These are phyloP conservation scores for Colletotrichum sp. DNA, from an alignment of 2,329 filamentous ascomycete species.

Conservation along the genomic window DNA sequence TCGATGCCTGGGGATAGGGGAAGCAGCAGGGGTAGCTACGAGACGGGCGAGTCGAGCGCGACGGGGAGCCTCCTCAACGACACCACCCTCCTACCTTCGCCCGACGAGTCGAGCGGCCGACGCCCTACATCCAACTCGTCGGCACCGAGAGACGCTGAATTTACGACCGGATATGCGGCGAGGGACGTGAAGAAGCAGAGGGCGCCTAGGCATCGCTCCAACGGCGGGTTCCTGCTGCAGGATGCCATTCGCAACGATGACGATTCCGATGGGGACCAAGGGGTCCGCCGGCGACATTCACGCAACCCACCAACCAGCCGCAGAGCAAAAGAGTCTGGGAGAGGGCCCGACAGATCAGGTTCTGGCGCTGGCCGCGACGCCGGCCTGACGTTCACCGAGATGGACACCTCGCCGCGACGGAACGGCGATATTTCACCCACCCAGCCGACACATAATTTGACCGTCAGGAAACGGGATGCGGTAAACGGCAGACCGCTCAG, in stretches of 20 bases:
- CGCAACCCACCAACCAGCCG: conserved; percentile 22
- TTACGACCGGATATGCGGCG: conserved; percentile 20
- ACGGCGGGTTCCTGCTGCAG: conserved; percentile 57
- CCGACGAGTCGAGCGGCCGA: conserved; percentile 2
- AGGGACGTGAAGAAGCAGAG: conserved; percentile 25
- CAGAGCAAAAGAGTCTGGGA: conserved; percentile 6
- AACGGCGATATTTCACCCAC: conserved; percentile 5
- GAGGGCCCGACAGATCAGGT: conserved; percentile 5
- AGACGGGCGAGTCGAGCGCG: conserved; percentile 50
- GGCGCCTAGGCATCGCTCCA: conserved; percentile 47
- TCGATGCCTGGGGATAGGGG: conserved; percentile 27
- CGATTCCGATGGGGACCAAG: conserved; percentile 33
- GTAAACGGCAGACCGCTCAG: conserved; percentile 24
- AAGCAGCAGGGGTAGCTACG: conserved; percentile 44
- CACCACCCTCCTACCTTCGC: conserved; percentile 18
- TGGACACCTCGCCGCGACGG: not conserved
- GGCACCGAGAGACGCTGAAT: conserved; percentile 23
- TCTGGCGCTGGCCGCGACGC: conserved; percentile 13
- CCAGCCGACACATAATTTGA: conserved; percentile 2
- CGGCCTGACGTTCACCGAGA: not conserved
- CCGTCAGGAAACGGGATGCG: conserved; percentile 19
- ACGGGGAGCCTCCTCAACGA: conserved; percentile 32
- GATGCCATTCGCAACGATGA: conserved; percentile 41
- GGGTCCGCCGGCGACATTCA: conserved; percentile 31
- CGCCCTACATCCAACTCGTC: not conserved